Evolutionary conservation across 1,284 basidiomycete species (phyloP), one percentile per base, ranked within the genome.

Genomic region (Boletus sp.): DNA sequence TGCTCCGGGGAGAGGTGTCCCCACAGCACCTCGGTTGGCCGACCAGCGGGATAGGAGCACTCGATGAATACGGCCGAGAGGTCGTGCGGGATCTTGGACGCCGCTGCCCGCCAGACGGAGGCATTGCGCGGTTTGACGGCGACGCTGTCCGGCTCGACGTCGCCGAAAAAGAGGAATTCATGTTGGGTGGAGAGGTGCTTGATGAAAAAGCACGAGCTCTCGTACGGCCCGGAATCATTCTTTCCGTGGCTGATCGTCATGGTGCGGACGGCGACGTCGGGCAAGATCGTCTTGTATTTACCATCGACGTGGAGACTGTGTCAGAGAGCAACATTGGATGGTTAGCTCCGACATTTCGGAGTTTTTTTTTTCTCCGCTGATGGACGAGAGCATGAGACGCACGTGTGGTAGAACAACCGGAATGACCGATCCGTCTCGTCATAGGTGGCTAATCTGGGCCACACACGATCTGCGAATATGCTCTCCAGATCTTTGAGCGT

Each of bases 111-210:
- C 89, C 89, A 92, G 41, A 92, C 78, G 36, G 73, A 66, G 27
- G 72, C 71, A 22, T 80, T 90, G 33, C 68, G 74, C 2, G 83
- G 82, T 6, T 70, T 64, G 12, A 66, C 44, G 8, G 86, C 74
- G 30, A 91, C 57, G 40, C 75, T 76, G 66, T 93, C 91, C 5
- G 88, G 82, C 58, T 89, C 85, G 44, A 89, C 84, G 65, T 91
- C 88, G 10, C 91, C 91, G 55, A 91, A 91, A 68, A 93, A 92
- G 35, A 92, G 72, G 53, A 91, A 81, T 59, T 90, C 84, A 41
- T 71, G 74, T 3, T 65, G 62, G 26, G 74, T 74, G 16, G 71
- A 60, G 45, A 82, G 71, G 59, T 89, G 78, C 10, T 78, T 76
- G 52, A 93, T 64, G 62, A 91, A 90, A 69, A 85, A 92, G 8